Evolutionary conservation across 179 eudicot genomes (phyloP), one percentile per base, ranked within the genome.

Genomic region (Heliamphora pulchella): DNA sequence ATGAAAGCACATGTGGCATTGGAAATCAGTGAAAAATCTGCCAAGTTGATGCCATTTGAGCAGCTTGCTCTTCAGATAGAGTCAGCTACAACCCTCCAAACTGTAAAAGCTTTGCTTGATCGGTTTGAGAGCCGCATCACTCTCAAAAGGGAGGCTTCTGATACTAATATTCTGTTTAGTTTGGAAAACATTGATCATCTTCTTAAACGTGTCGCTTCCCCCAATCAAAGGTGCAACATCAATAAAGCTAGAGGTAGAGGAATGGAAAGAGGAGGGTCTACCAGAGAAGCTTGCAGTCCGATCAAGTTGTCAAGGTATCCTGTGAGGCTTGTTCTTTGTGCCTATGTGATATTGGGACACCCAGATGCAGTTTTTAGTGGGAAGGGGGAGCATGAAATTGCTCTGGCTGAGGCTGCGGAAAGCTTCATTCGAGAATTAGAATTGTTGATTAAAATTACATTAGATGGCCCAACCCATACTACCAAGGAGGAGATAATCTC

Each of bases 281-380:
- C 74, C n/a, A 75, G 78, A 78, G 89, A 85, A 76, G 83, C 78
- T 51, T 18, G 85, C 43, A 85, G 85, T 76, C 80, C 82, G 18
- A 79, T 67, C 39, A 89, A 83, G 59, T 76, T 89, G 74, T 86
- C 97, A 22, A 91, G 99, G 86, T 96, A 96, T 85, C 94, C 90
- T 80, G 96, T 89, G 84, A 89, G 99, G 84, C 83, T 94, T 76
- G 93, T 89, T 75, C 92, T 96, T 39, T 96, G 98, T 87, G 98
- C 99, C 44, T 96, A 90, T 80, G 94, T 96, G 99, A 88, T 96
- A 77, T 65, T 94, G 80, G 96, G 96, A 1, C 99, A 96, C 71
- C 99, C 99, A 3, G 97, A 94, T 87, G 96, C 97, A 75, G 99
- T 96, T 78, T 91, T 96, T 48, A 96, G 92, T 82, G 92, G 97